Evolutionary conservation across 2,329 filamentous ascomycete genomes (phyloP), one percentile per base, ranked within the genome.

Genomic region (Hypomyces rosellus): DNA sequence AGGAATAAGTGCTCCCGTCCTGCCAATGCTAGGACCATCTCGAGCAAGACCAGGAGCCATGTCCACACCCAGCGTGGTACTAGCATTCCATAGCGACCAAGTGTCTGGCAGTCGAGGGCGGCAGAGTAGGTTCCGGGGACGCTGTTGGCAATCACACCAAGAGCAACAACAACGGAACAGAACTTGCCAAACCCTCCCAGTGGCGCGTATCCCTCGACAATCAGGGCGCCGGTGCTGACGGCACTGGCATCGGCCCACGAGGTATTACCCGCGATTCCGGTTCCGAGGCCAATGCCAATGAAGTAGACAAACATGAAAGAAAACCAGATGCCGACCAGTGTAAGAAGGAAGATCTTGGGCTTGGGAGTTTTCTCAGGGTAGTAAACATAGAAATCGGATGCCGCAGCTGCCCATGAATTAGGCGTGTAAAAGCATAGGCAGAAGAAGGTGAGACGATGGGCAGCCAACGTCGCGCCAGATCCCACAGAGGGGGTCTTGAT

Each of bases 311-410:
- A 77, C 2, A 86, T 83, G 55, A 88, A 69, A 1, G 64, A 50
- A 3, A 57, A 47, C 55, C 86, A 78, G 13, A 93, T 73, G 9
- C 88, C 88, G 20, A 72, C 63, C 65, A 83, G 88, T 30, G 86
- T 87, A 63, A 81, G 82, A 53, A 79, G 59, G 67, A 91, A 92
- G 53, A 90, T 74, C 53, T 82, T 81, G 39, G 64, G 65, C 18
- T 80, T 76, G 30, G 78, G 77, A 38, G 81, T 81, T 20, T 68
- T 74, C 3, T 74, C 71, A 0, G 86, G 86, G 59, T 90, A 87
- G 67, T 91, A 91, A 46, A 89, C 85, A 18, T 85, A 89, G 65
- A 90, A 92, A 62, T 92, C 88, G 8, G 86, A 84, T 0, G 87
- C 86, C 53, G 84, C 87, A 6, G 78, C 78, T 1, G 84, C 82